These are phyloP conservation scores for Trichoderma aggressivum DNA, from an alignment of 2,329 filamentous ascomycete genomes.

Conservation along the genomic window DNA sequence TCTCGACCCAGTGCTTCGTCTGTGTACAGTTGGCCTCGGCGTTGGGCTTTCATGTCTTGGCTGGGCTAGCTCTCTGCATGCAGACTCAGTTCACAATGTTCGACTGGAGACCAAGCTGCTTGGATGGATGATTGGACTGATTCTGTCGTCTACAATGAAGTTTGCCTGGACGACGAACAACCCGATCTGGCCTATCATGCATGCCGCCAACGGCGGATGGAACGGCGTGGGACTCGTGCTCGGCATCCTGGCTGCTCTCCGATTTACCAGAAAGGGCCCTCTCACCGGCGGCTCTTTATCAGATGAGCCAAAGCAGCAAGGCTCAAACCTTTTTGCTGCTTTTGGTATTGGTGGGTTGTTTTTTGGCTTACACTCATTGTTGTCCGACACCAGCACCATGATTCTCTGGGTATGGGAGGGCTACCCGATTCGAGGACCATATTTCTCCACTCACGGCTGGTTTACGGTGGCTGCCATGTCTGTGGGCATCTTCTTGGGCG, in stretches of 20 bases:
- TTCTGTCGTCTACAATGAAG: constrained; percentile 84
- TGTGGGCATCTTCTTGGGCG: constrained; percentile 69
- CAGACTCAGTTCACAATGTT: constrained; percentile 69
- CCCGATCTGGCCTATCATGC: constrained; percentile 93
- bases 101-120: constrained; percentile 79
- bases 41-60: constrained; percentile 77
- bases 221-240: constrained; percentile 79
- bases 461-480: constrained; percentile 87
- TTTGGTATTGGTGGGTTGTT: constrained; percentile 79
- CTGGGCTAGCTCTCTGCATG: constrained; percentile 79
- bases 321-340: constrained; percentile 68
- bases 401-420: constrained; percentile 98
- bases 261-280: constrained; percentile 68
- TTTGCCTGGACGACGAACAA: constrained; percentile 95
- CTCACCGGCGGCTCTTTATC: constrained; percentile 38
- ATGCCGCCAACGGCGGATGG: constrained; percentile 84
- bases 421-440: constrained; percentile 83
- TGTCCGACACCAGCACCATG: constrained; percentile 98
- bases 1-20: constrained; percentile 66
- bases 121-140: constrained; percentile 76
- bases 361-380: constrained; percentile 85
- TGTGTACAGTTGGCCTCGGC: constrained; percentile 78
- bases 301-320: constrained; percentile 43
- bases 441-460: constrained; percentile 85
- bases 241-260: constrained; percentile 69